phyloP scores from a whole-genome alignment of 805 yeast species.

The Teunomyces lycoperdinae region DNA sequence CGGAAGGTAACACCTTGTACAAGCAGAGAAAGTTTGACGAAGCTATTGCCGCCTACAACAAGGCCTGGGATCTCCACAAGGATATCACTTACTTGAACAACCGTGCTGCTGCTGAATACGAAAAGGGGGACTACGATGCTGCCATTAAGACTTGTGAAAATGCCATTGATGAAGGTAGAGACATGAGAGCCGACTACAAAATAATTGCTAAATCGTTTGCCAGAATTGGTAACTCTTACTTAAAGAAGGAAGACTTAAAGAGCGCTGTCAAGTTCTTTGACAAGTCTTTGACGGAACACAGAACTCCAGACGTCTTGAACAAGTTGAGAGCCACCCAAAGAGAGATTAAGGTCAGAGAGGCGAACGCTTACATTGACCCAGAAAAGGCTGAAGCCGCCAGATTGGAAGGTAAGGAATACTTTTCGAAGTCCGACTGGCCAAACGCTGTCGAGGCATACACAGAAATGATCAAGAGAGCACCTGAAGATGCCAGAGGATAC shows the following conservation, averaged over 20 bases:
- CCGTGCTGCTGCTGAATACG: conserved; percentile 97
- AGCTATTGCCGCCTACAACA: conserved; percentile 81
- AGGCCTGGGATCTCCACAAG: conserved; percentile 77
- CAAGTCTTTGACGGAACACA: conserved; percentile 92
- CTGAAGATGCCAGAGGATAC: conserved; percentile 93
- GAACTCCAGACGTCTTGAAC: conserved; percentile 88
- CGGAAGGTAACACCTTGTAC: conserved; percentile 82
- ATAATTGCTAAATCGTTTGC: conserved; percentile 89
- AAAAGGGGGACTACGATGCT: conserved; percentile 85
- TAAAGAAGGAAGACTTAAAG: conserved; percentile 68
- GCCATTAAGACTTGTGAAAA: conserved; percentile 76
- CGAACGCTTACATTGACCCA: conserved; percentile 78
- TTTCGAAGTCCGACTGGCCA: conserved; percentile 95
- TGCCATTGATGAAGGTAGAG: conserved; percentile 90
- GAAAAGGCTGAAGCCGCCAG: conserved; percentile 95
- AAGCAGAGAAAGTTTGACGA: conserved; percentile 87
- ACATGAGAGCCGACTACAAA: conserved; percentile 86
- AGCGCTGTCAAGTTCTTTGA: conserved; percentile 78
- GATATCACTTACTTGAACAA: conserved; percentile 94
- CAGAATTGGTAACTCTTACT: conserved; percentile 80
- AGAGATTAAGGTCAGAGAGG: conserved; percentile 74
- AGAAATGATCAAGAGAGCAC: conserved; percentile 97
- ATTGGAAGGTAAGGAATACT: conserved; percentile 82
- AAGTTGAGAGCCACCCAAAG: conserved; percentile 88
- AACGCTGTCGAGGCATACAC: conserved; percentile 90